phyloP scores from a whole-genome alignment of 202 grass and related monocot genomes.

The Carex arenaria region DNA sequence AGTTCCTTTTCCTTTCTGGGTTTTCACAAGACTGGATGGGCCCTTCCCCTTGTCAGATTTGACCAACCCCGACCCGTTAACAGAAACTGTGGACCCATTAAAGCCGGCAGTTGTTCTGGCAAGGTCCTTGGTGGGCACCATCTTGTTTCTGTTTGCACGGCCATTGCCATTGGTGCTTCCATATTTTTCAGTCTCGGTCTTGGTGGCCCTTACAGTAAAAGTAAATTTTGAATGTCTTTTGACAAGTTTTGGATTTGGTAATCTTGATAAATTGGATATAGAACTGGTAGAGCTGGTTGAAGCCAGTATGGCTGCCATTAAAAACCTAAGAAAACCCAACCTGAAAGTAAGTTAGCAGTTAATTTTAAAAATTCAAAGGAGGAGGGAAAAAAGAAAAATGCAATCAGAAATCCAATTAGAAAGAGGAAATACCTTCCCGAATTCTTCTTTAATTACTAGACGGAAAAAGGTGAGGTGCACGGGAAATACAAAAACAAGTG shows the following conservation, averaged over 20 bases:
- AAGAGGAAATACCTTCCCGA: not conserved
- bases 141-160: constrained; percentile 49
- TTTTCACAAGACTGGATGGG: constrained; percentile 47
- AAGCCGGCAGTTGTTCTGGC: constrained; percentile 36
- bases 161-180: constrained; percentile 56
- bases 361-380: not conserved
- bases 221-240: constrained; percentile 32
- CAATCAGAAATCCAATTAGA: not conserved
- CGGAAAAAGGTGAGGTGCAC: not conserved
- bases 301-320: constrained; percentile 49
- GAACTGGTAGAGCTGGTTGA: constrained; percentile 57
- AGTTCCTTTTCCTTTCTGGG: constrained; percentile 30
- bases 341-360: not conserved
- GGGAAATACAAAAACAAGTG: constrained; percentile 1
- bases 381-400: not conserved
- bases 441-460: not conserved
- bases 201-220: constrained; percentile 36
- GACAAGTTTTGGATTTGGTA: constrained; percentile 24
- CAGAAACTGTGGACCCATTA: constrained; percentile 40
- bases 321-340: constrained; percentile 23
- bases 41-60: constrained; percentile 44
- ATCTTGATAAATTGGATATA: constrained; percentile 31
- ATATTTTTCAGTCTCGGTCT: constrained; percentile 37
- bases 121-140: constrained; percentile 73
- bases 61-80: constrained; percentile 46